phyloP scores from a whole-genome alignment of 2,329 filamentous ascomycete species.

The Exophiala sp. region DNA sequence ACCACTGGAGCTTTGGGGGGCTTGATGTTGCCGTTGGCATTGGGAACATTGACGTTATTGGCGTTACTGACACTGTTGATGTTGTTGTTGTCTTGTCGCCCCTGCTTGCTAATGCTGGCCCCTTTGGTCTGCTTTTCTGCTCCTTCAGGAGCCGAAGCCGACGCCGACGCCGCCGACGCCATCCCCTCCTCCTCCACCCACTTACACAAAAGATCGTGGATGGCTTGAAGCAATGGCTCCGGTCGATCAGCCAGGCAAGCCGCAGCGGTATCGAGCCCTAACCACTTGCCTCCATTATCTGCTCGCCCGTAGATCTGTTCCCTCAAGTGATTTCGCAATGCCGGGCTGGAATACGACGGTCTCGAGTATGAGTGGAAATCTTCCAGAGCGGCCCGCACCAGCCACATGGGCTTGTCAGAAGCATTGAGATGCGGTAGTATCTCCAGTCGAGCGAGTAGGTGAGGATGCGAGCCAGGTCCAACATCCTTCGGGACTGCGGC shows the following conservation, averaged over 20 bases:
- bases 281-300: conserved; percentile 18
- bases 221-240: conserved; percentile 20
- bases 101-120: neutral
- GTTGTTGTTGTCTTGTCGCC: neutral
- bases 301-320: conserved; percentile 22
- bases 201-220: conserved; percentile 22
- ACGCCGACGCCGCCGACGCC: too few species aligned
- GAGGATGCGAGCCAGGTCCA: conserved; percentile 11
- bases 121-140: conserved; percentile 3
- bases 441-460: conserved; percentile 26
- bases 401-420: conserved; percentile 20
- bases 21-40: neutral
- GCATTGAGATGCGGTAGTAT: conserved; percentile 20
- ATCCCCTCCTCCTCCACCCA: conserved; percentile 21
- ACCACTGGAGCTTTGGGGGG: neutral
- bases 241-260: conserved; percentile 21
- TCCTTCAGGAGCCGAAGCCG: neutral
- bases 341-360: conserved; percentile 22
- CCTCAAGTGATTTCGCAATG: conserved; percentile 20
- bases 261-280: conserved; percentile 24
- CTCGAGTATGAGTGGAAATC: conserved; percentile 26
- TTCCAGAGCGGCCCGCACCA: conserved; percentile 26
- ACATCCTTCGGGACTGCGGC: conserved; percentile 12
- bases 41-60: neutral
- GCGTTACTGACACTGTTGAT: neutral